Evolutionary conservation across 352 stramenopile genomes (phyloP).

Genomic region (Phytophthora kernoviae): DNA sequence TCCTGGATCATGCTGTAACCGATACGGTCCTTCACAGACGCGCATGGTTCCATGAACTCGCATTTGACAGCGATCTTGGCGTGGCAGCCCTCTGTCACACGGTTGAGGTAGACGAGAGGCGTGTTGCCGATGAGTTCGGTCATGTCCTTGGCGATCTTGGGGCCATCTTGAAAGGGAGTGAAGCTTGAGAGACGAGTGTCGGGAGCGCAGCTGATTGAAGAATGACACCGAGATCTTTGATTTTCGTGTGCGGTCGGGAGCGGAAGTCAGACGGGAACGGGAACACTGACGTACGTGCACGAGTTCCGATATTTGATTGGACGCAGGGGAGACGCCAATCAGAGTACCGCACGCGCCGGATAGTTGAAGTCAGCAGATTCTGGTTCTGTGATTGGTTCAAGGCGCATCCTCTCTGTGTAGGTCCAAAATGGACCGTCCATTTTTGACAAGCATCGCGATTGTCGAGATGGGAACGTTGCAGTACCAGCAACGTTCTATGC

Average conservation of each 20-base stretch:
- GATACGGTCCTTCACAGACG: slow-evolving; percentile 88
- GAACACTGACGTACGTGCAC: no score
- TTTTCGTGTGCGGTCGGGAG: neutral
- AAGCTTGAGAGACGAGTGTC: neutral
- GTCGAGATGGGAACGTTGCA: neutral
- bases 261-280: no score
- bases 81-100: slow-evolving; percentile 74
- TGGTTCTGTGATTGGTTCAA: neutral
- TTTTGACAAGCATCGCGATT: neutral
- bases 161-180: slow-evolving; percentile 15
- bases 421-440: no score
- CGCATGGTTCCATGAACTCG: slow-evolving; percentile 91
- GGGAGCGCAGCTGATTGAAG: slow-evolving; percentile 18
- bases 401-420: no score
- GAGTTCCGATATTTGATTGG: slow-evolving; percentile 7
- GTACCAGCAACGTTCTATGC: slow-evolving; percentile 75
- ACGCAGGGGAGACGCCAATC: neutral
- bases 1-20: slow-evolving; percentile 86
- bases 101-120: slow-evolving; percentile 93
- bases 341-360: neutral
- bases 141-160: slow-evolving; percentile 93
- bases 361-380: neutral
- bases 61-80: slow-evolving; percentile 90
- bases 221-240: slow-evolving; percentile 4
- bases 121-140: slow-evolving; percentile 96